These are phyloP conservation scores for Scutellaria galericulata DNA, from an alignment of 257 asterid genomes.

Conservation along the genomic window DNA sequence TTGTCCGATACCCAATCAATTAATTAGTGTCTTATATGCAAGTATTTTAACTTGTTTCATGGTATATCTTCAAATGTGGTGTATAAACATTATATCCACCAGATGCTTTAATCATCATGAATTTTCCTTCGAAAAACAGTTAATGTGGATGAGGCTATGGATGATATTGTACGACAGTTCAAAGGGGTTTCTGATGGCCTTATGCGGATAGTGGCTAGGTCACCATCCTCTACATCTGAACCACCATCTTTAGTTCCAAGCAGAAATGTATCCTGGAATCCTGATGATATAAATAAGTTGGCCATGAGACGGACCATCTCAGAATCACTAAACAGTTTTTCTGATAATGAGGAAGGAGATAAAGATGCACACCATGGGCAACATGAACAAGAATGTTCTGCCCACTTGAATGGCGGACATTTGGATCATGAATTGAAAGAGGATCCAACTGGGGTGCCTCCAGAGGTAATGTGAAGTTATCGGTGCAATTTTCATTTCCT, in stretches of 20 bases:
- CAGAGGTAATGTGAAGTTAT: conserved; percentile 65
- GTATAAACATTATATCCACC: neutral
- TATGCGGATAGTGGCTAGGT: conserved; percentile 65
- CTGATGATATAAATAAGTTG: conserved; percentile 66
- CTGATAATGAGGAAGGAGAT: conserved; percentile 76
- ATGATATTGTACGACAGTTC: conserved; percentile 89
- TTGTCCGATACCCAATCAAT: neutral
- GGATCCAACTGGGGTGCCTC: conserved; percentile 78
- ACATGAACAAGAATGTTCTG: conserved; percentile 52
- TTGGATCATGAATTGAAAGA: conserved; percentile 69
- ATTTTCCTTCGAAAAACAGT: conserved; percentile 49
- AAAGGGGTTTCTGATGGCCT: conserved; percentile 89
- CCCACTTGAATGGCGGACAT: conserved; percentile 58
- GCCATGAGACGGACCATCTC: conserved; percentile 52
- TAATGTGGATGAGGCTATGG: conserved; percentile 90
- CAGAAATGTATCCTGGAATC: conserved; percentile 62
- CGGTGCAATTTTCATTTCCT: conserved; percentile 21
- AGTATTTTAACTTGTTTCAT: conserved; percentile 25
- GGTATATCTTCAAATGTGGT: neutral
- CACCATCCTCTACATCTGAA: conserved; percentile 57
- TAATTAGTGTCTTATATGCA: conserved; percentile 8
- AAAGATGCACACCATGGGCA: conserved; percentile 58
- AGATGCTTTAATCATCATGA: conserved; percentile 27
- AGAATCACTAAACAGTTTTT: conserved; percentile 58
- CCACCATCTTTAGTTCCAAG: conserved; percentile 49